Percentiles rank a stretch among this genome's conserved stretches.
These are phyloP conservation scores for Fusarium sulawesiense DNA, from an alignment of 2,329 filamentous ascomycete species.

Conservation along the genomic window DNA sequence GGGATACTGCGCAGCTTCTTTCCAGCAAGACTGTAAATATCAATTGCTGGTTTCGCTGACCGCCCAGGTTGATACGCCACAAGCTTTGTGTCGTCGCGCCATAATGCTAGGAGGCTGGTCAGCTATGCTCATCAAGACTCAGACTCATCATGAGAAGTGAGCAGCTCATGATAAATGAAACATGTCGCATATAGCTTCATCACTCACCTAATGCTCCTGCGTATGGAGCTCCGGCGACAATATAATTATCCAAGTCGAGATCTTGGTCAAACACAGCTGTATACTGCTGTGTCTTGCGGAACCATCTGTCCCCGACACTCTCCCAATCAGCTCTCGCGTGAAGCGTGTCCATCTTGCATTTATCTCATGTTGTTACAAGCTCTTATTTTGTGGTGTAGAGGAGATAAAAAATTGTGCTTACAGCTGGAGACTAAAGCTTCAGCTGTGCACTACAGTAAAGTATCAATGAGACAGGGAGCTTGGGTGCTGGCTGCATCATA, in stretches of 20 bases:
- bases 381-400: background rate
- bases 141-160: conserved; percentile 16
- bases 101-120: conserved; percentile 71
- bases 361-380: conserved; percentile 48
- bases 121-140: conserved; percentile 3
- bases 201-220: conserved; percentile 88
- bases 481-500: conserved; percentile 30
- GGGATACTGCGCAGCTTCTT: conserved; percentile 86
- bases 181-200: background rate
- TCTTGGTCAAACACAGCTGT: conserved; percentile 93
- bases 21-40: conserved; percentile 93
- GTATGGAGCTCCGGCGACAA: conserved; percentile 91
- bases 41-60: conserved; percentile 83
- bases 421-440: conserved; percentile 16
- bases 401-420: background rate
- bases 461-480: conserved; percentile 22
- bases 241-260: conserved; percentile 93
- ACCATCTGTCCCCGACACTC: conserved; percentile 91
- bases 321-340: conserved; percentile 91
- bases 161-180: conserved; percentile 2
- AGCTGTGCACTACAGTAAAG: conserved; percentile 26
- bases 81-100: conserved; percentile 88
- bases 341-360: conserved; percentile 63
- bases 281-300: conserved; percentile 94
- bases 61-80: conserved; percentile 79